Percentiles rank a stretch among this genome's conserved stretches.
Conservation (phyloP, 352 stramenopile species). For the Phytophthora boehmeriae region DNA sequence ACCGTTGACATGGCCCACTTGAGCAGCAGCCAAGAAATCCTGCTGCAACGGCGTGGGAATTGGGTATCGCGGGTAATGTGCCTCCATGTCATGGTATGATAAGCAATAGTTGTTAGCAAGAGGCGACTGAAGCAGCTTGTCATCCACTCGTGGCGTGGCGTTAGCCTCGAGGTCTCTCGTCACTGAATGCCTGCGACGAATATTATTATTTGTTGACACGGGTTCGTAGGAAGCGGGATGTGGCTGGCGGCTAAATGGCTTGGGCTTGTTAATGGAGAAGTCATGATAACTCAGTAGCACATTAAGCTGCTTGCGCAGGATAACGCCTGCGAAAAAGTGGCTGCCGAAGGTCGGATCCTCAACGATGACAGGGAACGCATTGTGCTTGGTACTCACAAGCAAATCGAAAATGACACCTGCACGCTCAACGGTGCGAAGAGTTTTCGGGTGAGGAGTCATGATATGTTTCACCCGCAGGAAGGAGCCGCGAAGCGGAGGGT, state of each 20-base stretch:
- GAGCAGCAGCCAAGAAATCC: constrained; percentile 28
- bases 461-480: constrained; percentile 91
- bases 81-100: constrained; percentile 86
- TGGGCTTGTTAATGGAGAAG: constrained; percentile 68
- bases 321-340: constrained; percentile 81
- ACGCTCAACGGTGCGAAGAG: constrained; percentile 92
- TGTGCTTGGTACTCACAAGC: constrained; percentile 85
- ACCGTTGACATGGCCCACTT: constrained; percentile 35
- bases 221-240: constrained; percentile 50
- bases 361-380: constrained; percentile 88
- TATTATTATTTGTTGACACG: constrained; percentile 29
- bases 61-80: constrained; percentile 83
- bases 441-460: constrained; percentile 95
- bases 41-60: constrained; percentile 55
- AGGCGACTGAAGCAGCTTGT: constrained; percentile 48
- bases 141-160: constrained; percentile 43
- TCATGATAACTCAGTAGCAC: constrained; percentile 75
- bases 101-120: constrained; percentile 56
- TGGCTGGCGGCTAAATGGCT: constrained; percentile 74
- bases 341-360: constrained; percentile 85
- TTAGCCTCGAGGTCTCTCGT: constrained; percentile 29
- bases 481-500: constrained; percentile 63
- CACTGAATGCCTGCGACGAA: constrained; percentile 26
- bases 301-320: constrained; percentile 84
- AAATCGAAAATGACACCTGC: constrained; percentile 94